phyloP scores from a whole-genome alignment of 306 rosid genomes.

The Fragaria iinumae region DNA sequence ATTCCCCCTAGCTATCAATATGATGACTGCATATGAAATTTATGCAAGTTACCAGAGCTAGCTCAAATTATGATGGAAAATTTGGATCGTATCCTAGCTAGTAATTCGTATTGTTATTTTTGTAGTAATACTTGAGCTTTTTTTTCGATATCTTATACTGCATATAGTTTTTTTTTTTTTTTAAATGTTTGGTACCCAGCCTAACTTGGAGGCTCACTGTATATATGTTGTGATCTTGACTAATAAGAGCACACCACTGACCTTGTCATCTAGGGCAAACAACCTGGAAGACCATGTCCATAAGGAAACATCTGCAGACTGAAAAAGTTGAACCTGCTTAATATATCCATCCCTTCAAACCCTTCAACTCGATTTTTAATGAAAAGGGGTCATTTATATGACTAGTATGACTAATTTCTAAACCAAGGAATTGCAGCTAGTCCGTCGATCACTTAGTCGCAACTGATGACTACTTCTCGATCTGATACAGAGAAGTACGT shows the following conservation, averaged over 20 bases:
- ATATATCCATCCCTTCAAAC: neutral
- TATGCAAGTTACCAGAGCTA: neutral
- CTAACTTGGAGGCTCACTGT: fast-evolving
- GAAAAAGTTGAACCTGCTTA: neutral
- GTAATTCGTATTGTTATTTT: too few relatives aligned
- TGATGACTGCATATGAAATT: neutral
- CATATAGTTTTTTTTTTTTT: too few relatives aligned
- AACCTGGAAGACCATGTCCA: neutral
- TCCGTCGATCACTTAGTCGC: neutral
- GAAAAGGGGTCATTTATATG: neutral
- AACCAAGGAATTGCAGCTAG: neutral
- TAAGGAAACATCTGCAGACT: constrained; percentile 1
- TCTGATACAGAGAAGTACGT: neutral
- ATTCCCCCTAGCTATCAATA: neutral
- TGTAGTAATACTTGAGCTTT: too few relatives aligned
- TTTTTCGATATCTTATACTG: too few relatives aligned
- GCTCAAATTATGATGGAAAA: neutral
- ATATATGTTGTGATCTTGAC: neutral
- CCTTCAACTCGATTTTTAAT: neutral
- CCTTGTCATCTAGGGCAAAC: neutral
- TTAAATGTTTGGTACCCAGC: too few relatives aligned
- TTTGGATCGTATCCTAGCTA: too few relatives aligned
- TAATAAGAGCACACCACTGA: neutral
- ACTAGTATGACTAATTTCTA: neutral
- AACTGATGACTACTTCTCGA: neutral